Base-by-base conservation (phyloP, 148 eudicot species). In the Nepenthes gracilis region DNA sequence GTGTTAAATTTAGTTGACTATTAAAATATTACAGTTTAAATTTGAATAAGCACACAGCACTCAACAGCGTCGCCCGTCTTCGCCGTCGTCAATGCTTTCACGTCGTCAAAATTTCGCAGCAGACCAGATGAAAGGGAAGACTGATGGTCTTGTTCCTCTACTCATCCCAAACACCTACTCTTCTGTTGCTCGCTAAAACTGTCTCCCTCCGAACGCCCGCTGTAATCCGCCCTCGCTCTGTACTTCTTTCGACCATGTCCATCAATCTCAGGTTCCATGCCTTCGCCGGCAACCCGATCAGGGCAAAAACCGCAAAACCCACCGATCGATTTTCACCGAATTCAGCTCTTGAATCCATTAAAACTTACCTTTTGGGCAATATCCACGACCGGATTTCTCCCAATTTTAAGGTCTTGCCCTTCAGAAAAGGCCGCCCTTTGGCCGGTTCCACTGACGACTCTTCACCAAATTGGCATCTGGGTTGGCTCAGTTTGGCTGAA, bases 401-500 rank as follows among this genome's bases (percentile, higher is more conserved):
- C 12, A 61, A 61, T 80, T 88, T 88, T 52, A 78, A 75, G 73
- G 76, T 92, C 5, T 51, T 92, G 35, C 96, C 93, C 51, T 92
- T 92, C 70, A 76, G 85, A 63, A 85, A 92, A 66, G 96, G 97
- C 33, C 74, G 86, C 14, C 93, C 94, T 50, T 72, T 88, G 54
- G 88, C 86, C 1, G 81, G 84, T 9, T 78, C 76, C 33, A 14
- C 43, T 2, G 64, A 59, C 9, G 83, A 69, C 38, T 36, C 35
- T 47, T 47, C 47, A 35, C 83, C 78, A 2, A 74, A 62, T 59
- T 93, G 98, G 98, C 91, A 76, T 69, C 87, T 93, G 74, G 96
- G 95, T 36, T 93, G 96, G 98, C 73, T 93, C 58, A 76, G 75
- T 76, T 79, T 93, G 74, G 77, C 65, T 4, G 95, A 93, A 43